Evolutionary conservation across 768 basidiomycete species (phyloP).

Genomic region (Aureoboletus auriporus): DNA sequence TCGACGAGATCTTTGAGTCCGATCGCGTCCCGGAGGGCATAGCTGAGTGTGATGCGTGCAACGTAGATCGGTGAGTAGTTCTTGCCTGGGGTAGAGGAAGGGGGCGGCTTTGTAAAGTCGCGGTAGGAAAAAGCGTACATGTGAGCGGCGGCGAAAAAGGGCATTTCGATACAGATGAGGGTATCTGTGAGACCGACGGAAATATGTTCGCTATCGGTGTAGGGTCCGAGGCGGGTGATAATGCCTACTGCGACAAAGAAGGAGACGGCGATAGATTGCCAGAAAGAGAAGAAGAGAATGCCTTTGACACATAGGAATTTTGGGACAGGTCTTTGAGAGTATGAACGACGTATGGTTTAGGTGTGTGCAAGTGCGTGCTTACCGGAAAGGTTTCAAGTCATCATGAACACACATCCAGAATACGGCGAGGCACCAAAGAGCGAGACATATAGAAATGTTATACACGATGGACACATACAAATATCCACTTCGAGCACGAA

Average conservation of each 20-base stretch:
- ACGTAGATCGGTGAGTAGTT: slow-evolving; percentile 47
- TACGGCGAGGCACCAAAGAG: slow-evolving; percentile 88
- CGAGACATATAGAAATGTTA: slow-evolving; percentile 76
- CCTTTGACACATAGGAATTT: slow-evolving; percentile 99
- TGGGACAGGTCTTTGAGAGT: slow-evolving; percentile 66
- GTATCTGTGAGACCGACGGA: slow-evolving; percentile 87
- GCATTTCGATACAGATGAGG: slow-evolving; percentile 96
- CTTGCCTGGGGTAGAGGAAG: slow-evolving; percentile 27
- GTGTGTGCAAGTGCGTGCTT: slow-evolving; percentile 15
- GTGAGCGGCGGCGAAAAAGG: slow-evolving; percentile 92
- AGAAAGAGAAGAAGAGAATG: slow-evolving; percentile 97
- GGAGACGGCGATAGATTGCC: slow-evolving; percentile 88
- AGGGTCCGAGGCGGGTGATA: slow-evolving; percentile 79
- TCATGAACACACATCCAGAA: slow-evolving; percentile 93
- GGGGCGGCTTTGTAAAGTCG: slow-evolving; percentile 72
- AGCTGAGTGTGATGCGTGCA: slow-evolving; percentile 85
- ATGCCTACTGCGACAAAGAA: slow-evolving; percentile 79
- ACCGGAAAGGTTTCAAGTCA: slow-evolving; percentile 89
- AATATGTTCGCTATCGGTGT: slow-evolving; percentile 85
- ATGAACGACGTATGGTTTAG: background rate
- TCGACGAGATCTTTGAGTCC: slow-evolving; percentile 83
- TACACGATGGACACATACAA: slow-evolving; percentile 87
- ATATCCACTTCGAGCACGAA: slow-evolving; percentile 83
- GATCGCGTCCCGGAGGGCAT: slow-evolving; percentile 86
- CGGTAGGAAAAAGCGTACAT: slow-evolving; percentile 90